phyloP scores from a whole-genome alignment of 176 grass and related monocot species.

The Zoysia japonica region DNA sequence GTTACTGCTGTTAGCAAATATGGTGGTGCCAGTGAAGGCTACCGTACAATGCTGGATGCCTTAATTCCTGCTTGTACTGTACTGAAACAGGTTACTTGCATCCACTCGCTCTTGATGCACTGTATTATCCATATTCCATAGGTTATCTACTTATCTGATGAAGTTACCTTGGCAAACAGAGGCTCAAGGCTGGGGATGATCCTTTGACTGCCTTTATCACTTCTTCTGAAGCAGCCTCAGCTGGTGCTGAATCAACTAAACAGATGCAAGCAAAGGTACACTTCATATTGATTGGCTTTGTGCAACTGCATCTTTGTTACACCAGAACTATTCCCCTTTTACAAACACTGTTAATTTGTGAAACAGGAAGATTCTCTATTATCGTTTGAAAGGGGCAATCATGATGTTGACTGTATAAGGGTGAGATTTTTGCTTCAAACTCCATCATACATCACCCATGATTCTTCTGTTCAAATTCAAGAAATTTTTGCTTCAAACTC shows the following conservation, averaged over 20 bases:
- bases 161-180: slow-evolving; percentile 51
- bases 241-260: slow-evolving; percentile 91
- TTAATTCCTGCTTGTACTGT: slow-evolving; percentile 85
- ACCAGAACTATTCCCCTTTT: not conserved
- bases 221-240: slow-evolving; percentile 85
- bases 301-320: not conserved
- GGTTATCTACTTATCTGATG: slow-evolving; percentile 9
- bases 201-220: slow-evolving; percentile 67
- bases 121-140: not conserved
- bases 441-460: too few relatives aligned
- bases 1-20: slow-evolving; percentile 93
- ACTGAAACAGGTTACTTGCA: slow-evolving; percentile 62
- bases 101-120: slow-evolving; percentile 18
- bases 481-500: slow-evolving; percentile 77
- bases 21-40: slow-evolving; percentile 83
- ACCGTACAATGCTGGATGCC: slow-evolving; percentile 96
- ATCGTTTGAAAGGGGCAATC: too few relatives aligned
- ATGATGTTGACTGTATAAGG: too few relatives aligned
- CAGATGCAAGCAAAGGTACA: slow-evolving; percentile 88
- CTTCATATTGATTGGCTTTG: not conserved
- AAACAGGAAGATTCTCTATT: too few relatives aligned
- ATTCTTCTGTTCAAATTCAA: too few relatives aligned
- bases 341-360: too few relatives aligned
- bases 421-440: too few relatives aligned
- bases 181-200: slow-evolving; percentile 82